Evolutionary conservation across 768 basidiomycete species (phyloP).

Genomic region (Hirschioporus abietinus): DNA sequence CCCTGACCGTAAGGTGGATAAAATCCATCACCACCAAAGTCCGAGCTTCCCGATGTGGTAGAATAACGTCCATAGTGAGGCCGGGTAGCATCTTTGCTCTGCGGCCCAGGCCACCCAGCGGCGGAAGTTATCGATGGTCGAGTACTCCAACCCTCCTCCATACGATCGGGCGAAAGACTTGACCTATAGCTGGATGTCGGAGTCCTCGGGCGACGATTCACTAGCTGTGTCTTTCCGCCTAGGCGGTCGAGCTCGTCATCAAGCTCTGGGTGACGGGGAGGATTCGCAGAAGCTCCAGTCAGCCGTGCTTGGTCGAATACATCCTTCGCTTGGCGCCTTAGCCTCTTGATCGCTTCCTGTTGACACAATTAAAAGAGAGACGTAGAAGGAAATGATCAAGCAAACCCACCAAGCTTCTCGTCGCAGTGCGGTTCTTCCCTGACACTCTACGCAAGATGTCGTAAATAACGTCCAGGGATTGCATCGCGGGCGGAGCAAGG

Average conservation of each 20-base stretch:
- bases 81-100: background rate
- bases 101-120: background rate
- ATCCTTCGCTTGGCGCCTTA: constrained; percentile 41
- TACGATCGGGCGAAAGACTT: background rate
- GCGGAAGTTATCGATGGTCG: background rate
- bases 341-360: constrained; percentile 35
- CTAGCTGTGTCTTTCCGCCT: constrained; percentile 47
- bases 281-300: constrained; percentile 22
- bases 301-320: constrained; percentile 25
- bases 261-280: constrained; percentile 17
- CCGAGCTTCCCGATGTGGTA: background rate
- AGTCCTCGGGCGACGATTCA: constrained; percentile 19
- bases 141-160: background rate
- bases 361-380: constrained; percentile 1
- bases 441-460: constrained; percentile 45
- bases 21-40: constrained; percentile 12
- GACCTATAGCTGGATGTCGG: constrained; percentile 12
- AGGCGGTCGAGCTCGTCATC: constrained; percentile 47
- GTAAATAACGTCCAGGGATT: constrained; percentile 41
- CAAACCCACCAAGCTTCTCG: constrained; percentile 35
- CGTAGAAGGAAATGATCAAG: background rate
- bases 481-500: constrained; percentile 40
- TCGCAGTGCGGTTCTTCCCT: constrained; percentile 38
- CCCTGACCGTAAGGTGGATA: constrained; percentile 25
- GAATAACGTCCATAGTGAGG: background rate